phyloP scores from a whole-genome alignment of 371 early-diverging fungal species.

The Capillidium heterosporum region DNA sequence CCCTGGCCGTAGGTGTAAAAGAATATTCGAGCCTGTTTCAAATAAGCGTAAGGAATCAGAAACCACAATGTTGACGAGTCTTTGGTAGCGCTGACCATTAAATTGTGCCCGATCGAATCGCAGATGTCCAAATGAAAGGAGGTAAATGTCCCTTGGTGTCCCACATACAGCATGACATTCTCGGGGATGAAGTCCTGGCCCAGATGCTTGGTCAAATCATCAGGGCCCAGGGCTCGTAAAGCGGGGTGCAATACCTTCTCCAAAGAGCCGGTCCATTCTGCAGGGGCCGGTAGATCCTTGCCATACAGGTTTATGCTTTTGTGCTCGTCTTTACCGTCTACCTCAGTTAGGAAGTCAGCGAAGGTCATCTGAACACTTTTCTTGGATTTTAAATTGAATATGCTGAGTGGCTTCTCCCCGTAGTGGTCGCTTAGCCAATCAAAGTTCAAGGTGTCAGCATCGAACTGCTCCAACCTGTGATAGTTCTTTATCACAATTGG shows the following conservation, averaged over 20 bases:
- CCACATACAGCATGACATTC: slow-evolving; percentile 18
- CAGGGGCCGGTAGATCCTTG: background rate
- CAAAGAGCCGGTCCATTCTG: background rate
- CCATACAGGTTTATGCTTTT: background rate
- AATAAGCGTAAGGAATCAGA: background rate
- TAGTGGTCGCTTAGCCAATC: background rate
- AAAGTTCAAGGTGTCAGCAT: background rate
- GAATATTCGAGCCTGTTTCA: background rate
- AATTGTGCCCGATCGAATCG: slow-evolving; percentile 15
- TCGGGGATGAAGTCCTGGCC: slow-evolving; percentile 10
- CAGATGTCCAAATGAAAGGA: slow-evolving; percentile 16
- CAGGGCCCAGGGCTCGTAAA: background rate
- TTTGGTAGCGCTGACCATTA: slow-evolving; percentile 8
- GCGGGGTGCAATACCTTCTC: background rate
- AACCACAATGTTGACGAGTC: background rate
- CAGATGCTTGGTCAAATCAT: background rate
- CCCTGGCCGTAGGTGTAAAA: background rate
- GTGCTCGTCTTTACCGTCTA: background rate
- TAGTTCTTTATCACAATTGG: background rate
- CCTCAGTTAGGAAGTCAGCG: background rate
- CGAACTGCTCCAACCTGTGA: background rate
- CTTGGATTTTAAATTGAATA: background rate
- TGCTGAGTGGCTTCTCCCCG: background rate
- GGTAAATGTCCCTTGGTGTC: slow-evolving; percentile 15
- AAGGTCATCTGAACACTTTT: background rate